Conservation (phyloP, 768 basidiomycete genomes). For the Agrocybe pediades region DNA sequence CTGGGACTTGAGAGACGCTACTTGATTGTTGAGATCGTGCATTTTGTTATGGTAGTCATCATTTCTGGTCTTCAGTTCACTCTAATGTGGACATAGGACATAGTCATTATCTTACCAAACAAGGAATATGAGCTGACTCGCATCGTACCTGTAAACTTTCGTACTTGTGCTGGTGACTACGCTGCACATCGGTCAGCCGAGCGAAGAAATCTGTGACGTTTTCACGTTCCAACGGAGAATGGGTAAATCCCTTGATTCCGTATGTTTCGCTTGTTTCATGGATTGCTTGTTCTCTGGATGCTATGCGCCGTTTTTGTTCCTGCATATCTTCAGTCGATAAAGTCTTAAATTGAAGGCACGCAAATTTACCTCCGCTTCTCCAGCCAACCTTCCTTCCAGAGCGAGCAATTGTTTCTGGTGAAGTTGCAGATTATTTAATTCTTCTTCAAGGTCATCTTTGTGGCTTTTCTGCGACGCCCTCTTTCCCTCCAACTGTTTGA, state of each 20-base stretch:
- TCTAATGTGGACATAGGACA: slow-evolving; percentile 35
- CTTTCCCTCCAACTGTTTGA: slow-evolving; percentile 51
- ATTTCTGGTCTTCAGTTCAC: slow-evolving; percentile 53
- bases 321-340: slow-evolving; percentile 27
- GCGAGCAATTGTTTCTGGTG: slow-evolving; percentile 58
- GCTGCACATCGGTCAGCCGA: slow-evolving; percentile 62
- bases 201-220: slow-evolving; percentile 76
- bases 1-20: slow-evolving; percentile 57
- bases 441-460: slow-evolving; percentile 64
- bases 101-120: not conserved
- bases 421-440: slow-evolving; percentile 47
- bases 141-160: slow-evolving; percentile 65
- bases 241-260: slow-evolving; percentile 73
- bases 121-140: not conserved
- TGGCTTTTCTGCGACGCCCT: slow-evolving; percentile 48
- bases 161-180: slow-evolving; percentile 61
- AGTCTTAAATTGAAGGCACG: not conserved
- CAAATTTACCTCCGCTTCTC: slow-evolving; percentile 65
- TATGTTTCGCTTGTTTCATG: slow-evolving; percentile 68
- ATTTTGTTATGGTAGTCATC: slow-evolving; percentile 69
- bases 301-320: slow-evolving; percentile 73
- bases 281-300: slow-evolving; percentile 73
- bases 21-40: slow-evolving; percentile 54
- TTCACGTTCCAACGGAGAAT: slow-evolving; percentile 67
- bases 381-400: slow-evolving; percentile 67